phyloP scores from a whole-genome alignment of 1,139 yeast genomes.

The Scheffersomyces titani region DNA sequence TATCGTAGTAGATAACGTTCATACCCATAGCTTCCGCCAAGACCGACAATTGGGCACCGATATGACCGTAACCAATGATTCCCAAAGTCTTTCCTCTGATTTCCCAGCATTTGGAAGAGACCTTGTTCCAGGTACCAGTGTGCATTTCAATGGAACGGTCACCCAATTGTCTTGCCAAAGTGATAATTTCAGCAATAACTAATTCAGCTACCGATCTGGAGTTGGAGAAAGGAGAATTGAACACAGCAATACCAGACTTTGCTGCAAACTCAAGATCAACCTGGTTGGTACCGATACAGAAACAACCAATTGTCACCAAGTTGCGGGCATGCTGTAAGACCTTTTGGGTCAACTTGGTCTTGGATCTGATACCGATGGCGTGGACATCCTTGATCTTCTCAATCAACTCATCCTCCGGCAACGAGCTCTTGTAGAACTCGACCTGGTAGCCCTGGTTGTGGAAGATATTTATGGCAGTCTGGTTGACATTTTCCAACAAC shows the following conservation, averaged over 20 bases:
- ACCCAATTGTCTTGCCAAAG: slow-evolving; percentile 94
- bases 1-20: slow-evolving; percentile 94
- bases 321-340: slow-evolving; percentile 84
- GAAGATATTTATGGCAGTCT: slow-evolving; percentile 86
- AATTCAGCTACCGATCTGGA: slow-evolving; percentile 98
- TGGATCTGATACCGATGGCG: slow-evolving; percentile 97
- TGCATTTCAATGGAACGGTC: slow-evolving; percentile 96
- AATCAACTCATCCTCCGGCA: slow-evolving; percentile 90
- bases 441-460: slow-evolving; percentile 93
- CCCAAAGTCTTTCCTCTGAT: slow-evolving; percentile 98
- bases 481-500: slow-evolving; percentile 87
- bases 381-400: slow-evolving; percentile 93
- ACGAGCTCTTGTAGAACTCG: slow-evolving; percentile 86
- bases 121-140: slow-evolving; percentile 98
- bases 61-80: slow-evolving; percentile 96
- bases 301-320: slow-evolving; percentile 91
- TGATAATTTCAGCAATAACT: slow-evolving; percentile 91
- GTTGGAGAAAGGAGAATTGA: slow-evolving; percentile 98
- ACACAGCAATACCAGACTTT: slow-evolving; percentile 89
- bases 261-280: slow-evolving; percentile 94
- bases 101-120: slow-evolving; percentile 95
- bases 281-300: slow-evolving; percentile 99
- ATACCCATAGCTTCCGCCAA: slow-evolving; percentile 98
- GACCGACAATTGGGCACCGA: slow-evolving; percentile 95
- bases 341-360: slow-evolving; percentile 82